Conservation (phyloP, 1,284 basidiomycete species). For the Leccinum fallax region DNA sequence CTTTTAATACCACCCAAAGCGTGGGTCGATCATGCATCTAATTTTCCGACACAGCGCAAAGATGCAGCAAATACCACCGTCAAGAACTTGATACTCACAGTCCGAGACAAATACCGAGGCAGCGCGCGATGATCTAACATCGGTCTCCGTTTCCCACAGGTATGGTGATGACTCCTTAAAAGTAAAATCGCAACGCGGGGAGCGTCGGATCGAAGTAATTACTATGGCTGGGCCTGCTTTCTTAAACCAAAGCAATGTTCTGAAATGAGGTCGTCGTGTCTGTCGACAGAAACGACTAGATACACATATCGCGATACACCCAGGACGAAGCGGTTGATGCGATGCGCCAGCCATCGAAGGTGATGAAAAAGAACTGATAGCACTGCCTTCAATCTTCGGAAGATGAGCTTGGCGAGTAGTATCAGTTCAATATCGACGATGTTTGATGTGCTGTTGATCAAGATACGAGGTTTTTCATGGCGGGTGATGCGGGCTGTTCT, state of each 20-base stretch:
- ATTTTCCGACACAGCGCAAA: neutral
- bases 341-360: neutral
- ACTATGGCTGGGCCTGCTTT: neutral
- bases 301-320: neutral
- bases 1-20: neutral
- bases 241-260: neutral
- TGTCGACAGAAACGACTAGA: neutral
- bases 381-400: neutral
- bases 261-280: neutral
- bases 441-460: neutral
- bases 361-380: neutral
- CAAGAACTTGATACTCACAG: neutral
- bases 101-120: neutral
- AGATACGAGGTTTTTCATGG: neutral
- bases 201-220: neutral
- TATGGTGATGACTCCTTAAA: neutral
- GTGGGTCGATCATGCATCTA: neutral
- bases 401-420: neutral
- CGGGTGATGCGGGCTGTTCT: neutral
- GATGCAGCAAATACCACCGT: neutral
- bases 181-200: no score
- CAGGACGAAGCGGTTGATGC: neutral
- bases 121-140: neutral
- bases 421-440: neutral
- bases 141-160: neutral